Evolutionary conservation across 2,329 filamentous ascomycete species (phyloP).

Genomic region (Cladorrhinum sp.): DNA sequence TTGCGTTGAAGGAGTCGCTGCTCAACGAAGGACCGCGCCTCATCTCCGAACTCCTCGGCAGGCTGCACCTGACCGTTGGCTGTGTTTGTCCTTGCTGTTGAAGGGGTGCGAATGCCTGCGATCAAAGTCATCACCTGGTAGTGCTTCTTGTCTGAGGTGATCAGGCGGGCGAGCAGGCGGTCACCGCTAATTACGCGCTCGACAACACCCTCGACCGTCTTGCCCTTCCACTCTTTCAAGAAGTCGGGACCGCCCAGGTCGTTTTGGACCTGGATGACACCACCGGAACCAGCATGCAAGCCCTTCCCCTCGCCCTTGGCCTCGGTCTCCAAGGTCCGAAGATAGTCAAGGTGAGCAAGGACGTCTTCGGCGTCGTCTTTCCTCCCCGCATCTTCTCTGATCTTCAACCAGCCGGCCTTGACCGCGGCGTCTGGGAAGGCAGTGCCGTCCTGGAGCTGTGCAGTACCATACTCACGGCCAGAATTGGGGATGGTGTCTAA

Average conservation of each 20-base stretch:
- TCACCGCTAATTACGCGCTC: slow-evolving; percentile 92
- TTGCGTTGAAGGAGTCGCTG: slow-evolving; percentile 79
- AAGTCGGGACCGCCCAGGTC: slow-evolving; percentile 79
- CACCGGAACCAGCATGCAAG: slow-evolving; percentile 67
- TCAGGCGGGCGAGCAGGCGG: slow-evolving; percentile 77
- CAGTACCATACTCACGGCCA: slow-evolving; percentile 83
- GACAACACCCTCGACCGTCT: slow-evolving; percentile 78
- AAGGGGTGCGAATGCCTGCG: slow-evolving; percentile 82
- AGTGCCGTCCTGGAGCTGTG: slow-evolving; percentile 71
- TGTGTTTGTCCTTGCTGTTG: slow-evolving; percentile 79
- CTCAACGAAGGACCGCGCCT: slow-evolving; percentile 86
- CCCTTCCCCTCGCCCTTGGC: slow-evolving; percentile 79
- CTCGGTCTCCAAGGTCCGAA: slow-evolving; percentile 72
- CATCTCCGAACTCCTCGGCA: slow-evolving; percentile 85
- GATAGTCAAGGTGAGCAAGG: slow-evolving; percentile 67
- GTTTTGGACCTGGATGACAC: slow-evolving; percentile 73
- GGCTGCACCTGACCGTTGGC: slow-evolving; percentile 77
- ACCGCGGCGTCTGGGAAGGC: slow-evolving; percentile 78
- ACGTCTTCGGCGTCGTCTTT: slow-evolving; percentile 83
- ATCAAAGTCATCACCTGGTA: slow-evolving; percentile 83
- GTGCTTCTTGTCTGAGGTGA: slow-evolving; percentile 80
- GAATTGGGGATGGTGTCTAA: slow-evolving; percentile 74
- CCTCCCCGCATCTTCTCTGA: slow-evolving; percentile 88
- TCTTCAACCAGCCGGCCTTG: slow-evolving; percentile 86
- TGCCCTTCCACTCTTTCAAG: slow-evolving; percentile 78